Evolutionary conservation across 2,329 filamentous ascomycete genomes (phyloP).

Genomic region (Sporothrix variecibatus): DNA sequence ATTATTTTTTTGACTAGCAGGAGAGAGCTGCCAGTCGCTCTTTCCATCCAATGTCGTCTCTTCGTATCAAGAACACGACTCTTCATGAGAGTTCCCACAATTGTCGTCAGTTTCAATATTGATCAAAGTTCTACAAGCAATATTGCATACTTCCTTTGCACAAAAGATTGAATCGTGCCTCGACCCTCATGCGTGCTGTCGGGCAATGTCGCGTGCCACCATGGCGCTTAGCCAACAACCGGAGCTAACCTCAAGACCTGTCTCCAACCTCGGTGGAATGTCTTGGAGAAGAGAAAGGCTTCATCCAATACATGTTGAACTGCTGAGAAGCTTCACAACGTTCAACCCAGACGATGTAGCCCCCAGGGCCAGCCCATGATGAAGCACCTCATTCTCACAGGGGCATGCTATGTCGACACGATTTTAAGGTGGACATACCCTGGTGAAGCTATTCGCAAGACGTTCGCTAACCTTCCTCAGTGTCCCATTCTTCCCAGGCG

Average conservation of each 20-base stretch:
- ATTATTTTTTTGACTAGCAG: neutral
- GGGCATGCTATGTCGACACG: slow-evolving; percentile 71
- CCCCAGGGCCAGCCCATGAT: slow-evolving; percentile 37
- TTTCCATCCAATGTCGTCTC: neutral
- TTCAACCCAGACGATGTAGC: neutral
- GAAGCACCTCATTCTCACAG: slow-evolving; percentile 63
- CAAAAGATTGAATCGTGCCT: neutral
- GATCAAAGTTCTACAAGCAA: too few relatives aligned
- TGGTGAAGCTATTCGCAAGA: neutral
- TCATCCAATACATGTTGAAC: neutral
- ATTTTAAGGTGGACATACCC: slow-evolving; percentile 59
- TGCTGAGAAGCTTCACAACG: neutral
- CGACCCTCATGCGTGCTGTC: neutral
- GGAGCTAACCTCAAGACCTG: neutral
- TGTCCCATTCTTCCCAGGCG: slow-evolving; percentile 65
- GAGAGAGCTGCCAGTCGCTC: neutral
- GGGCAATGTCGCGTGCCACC: neutral
- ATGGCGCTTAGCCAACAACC: neutral
- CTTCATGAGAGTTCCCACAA: neutral
- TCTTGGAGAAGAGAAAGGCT: neutral
- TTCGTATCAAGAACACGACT: neutral
- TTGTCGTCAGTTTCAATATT: neutral
- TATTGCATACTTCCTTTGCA: neutral
- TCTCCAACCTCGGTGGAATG: neutral
- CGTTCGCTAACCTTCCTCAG: slow-evolving; percentile 41